Evolutionary conservation across 768 basidiomycete species (phyloP), one percentile per base, ranked within the genome.

Genomic region (Phylloporus rhodoxanthus): DNA sequence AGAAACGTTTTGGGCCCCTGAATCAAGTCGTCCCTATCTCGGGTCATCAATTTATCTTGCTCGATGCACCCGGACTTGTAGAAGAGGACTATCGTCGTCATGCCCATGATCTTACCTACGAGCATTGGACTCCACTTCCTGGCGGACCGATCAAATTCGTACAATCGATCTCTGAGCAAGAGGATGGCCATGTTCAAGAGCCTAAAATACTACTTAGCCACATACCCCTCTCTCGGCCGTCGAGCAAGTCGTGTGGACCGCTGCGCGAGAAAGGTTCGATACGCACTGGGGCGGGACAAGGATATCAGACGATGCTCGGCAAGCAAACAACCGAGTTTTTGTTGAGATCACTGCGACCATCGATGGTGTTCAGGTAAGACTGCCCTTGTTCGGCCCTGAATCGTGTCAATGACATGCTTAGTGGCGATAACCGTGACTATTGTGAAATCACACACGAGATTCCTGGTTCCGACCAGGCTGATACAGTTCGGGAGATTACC

Each of bases 371-470:
- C 64, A 91, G 85, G 87, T 85, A 43, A 57, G 75, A 57, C 21
- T 23, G n/a, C 15, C 9, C 20, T 32, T 15, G 11, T 44, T 21
- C 40, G 26, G 37, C 1, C n/a, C 34, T 20, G 19, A 43, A 23
- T 37, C n/a, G 23, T 1, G 6, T 29, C 14, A 15, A 26, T 50
- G 32, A 52, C 10, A 4, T 21, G 39, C 21, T 10, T 54, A 89
- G 88, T 60, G 93, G 84, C 6, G 91, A 97, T 68, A 89, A 95
- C 65, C 87, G 90, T 43, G 93, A 96, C 67, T 89, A 89, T 59
- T 97, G 93, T 60, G 88, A 91, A 56, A 76, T 85, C 58, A 69
- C 67, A 20, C 87, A 89, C 64, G 68, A 69, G 29, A 55, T 70
- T 8, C 60, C 65, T 4, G 57, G 53, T n/a, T 53, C 57, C 17